A percentile compares a stretch with the other conserved stretches of the same genome.
Conservation (phyloP, 129 eudicot species). For the Kitagawia praeruptora region DNA sequence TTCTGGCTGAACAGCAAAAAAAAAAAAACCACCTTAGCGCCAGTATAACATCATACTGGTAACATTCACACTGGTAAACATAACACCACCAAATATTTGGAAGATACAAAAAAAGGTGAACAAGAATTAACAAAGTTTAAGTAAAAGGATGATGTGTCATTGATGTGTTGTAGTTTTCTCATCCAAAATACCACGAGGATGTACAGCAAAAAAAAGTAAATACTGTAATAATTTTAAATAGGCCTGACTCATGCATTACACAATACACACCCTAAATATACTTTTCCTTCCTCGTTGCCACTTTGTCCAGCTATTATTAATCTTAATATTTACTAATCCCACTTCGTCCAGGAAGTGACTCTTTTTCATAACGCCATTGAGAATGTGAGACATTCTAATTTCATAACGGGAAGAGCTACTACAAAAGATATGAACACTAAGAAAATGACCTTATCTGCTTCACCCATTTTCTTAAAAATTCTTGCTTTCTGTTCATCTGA, state of each 20-base stretch:
- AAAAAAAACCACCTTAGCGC: too few species aligned
- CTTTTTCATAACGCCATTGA: background rate
- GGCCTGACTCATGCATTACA: background rate
- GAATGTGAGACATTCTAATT: background rate
- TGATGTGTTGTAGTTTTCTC: too few species aligned
- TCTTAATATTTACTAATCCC: background rate
- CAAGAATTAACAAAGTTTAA: background rate
- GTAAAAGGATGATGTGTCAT: background rate
- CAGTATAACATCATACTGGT: too few species aligned
- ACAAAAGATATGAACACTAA: background rate
- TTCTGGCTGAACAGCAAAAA: too few species aligned
- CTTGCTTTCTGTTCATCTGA: conserved; percentile 95
- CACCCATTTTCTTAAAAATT: conserved; percentile 74
- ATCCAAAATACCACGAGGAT: background rate
- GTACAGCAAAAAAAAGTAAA: background rate
- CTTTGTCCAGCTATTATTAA: background rate
- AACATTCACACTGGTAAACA: too few species aligned
- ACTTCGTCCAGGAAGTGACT: background rate
- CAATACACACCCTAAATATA: background rate
- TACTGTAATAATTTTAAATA: background rate
- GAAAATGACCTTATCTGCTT: conserved; percentile 80
- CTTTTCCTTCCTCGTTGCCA: background rate
- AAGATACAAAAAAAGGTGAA: background rate
- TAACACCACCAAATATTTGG: background rate
- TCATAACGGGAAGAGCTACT: background rate